phyloP scores from a whole-genome alignment of 2,329 filamentous ascomycete genomes.

The Penicillium frequentans region DNA sequence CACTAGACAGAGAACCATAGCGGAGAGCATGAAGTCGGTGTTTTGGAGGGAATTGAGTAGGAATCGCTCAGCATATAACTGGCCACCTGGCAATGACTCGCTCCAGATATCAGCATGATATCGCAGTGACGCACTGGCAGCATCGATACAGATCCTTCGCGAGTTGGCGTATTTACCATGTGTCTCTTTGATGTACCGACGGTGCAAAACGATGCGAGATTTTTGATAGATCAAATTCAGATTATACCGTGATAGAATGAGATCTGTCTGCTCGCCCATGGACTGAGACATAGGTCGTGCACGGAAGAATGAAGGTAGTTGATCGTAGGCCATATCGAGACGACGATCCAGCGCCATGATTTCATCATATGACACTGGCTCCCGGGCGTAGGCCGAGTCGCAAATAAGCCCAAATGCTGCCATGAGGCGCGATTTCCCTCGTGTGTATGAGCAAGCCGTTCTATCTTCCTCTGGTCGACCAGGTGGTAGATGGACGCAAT shows the following conservation, averaged over 20 bases:
- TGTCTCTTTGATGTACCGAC: conserved; percentile 49
- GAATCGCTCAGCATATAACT: conserved; percentile 55
- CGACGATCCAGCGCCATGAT: conserved; percentile 36
- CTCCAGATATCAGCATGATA: conserved; percentile 53
- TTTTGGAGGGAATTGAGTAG: conserved; percentile 59
- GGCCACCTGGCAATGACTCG: conserved; percentile 55
- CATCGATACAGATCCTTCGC: conserved; percentile 47
- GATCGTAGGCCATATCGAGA: conserved; percentile 32
- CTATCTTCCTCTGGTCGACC: conserved; percentile 54
- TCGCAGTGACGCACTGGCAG: conserved; percentile 50
- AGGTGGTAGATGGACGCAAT: conserved; percentile 52
- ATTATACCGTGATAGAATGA: conserved; percentile 54
- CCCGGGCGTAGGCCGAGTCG: conserved; percentile 37
- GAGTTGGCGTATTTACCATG: conserved; percentile 45
- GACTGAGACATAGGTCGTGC: conserved; percentile 34
- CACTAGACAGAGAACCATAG: conserved; percentile 59
- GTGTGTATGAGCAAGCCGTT: conserved; percentile 45
- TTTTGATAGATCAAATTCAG: conserved; percentile 55
- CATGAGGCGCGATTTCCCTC: conserved; percentile 38
- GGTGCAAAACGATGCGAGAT: conserved; percentile 54
- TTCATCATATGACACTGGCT: conserved; percentile 36
- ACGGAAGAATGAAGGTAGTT: conserved; percentile 22
- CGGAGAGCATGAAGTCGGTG: conserved; percentile 63
- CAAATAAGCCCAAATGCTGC: conserved; percentile 37
- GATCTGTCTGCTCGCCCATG: conserved; percentile 50